Base-by-base conservation (phyloP, 768 basidiomycete genomes). In the Rossbeevera mucosa region DNA sequence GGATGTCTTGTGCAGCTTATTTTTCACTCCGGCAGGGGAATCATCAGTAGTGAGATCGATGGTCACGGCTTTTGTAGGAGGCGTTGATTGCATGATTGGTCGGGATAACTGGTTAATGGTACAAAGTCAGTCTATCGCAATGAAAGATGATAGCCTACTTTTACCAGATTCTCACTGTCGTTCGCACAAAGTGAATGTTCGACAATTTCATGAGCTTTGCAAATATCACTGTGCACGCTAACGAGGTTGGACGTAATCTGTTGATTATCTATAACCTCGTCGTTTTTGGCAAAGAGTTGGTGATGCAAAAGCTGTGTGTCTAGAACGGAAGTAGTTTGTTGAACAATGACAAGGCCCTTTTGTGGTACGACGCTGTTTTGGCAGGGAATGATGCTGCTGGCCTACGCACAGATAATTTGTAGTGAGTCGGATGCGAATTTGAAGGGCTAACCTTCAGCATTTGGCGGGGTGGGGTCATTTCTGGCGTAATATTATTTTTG, bases 31-130 rank as follows among this genome's bases (percentile, higher is more conserved):
- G 25, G 45, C 52, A 9, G 69, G 70, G 24, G 66, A 54, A 4
- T 51, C 51, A 40, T 73, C 70, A 18, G 61, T 54, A n/a, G 75
- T 79, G 50, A 80, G 67, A 61, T 81, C 79, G 51, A 79, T 73
- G 40, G 71, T 76, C 7, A 68, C 58, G 20, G 55, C 53, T 40
- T 72, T 57, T 20, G 50, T 55, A 57, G 47, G 50, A 29, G 62
- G 61, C 22, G 58, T 59, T 25, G 56, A 56, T 40, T 55, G 47
- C 48, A 40, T 16, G 14, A 50, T 45, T 22, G 45, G 46, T 28
- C 22, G 22, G 40, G 29, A 55, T 25, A 44, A 28, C 63, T 69
- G 31, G 26, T 45, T 48, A 24, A 48, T n/a, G 36, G 38, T 59
- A 7, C 53, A 16, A 47, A 38, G 49, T n/a, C 20, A 21, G 42